Evolutionary conservation across 2,329 filamentous ascomycete genomes (phyloP), one percentile per base, ranked within the genome.

Genomic region (Pseudocercospora musae): DNA sequence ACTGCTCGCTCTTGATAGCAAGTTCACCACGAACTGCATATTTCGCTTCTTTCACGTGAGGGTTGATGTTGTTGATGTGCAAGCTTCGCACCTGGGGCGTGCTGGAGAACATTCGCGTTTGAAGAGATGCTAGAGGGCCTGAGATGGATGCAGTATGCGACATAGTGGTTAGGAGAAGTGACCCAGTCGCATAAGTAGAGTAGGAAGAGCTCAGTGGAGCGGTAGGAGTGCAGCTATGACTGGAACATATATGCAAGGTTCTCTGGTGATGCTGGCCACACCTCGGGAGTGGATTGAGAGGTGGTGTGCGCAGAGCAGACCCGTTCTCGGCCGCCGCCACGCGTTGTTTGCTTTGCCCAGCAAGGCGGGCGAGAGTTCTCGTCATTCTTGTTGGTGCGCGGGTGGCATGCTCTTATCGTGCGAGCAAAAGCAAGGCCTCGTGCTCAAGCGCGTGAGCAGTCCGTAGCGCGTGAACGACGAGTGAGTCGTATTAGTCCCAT

Each of bases 1-100:
- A 96, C 78, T 92, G 85, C 80, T 99, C 95, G 13, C 92, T 95
- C 80, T 91, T 92, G 76, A 96, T 89, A 62, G 95, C 94, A 67
- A 99, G 86, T 79, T 98, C 95, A 74, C 95, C 95, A 71, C 95
- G 91, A 60, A 99, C 95, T 70, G 95, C 95, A 81, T 99, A 99
- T 80, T 96, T 88, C 74, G 95, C 95, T 65, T 87, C 86, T 75
- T 88, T 87, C 69, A 98, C 86, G 77, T 95, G 85, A 55, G 87
- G 91, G 82, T 98, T 99, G 83, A 99, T 96, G 82, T 95, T 96
- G 78, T 91, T 84, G 73, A 90, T 82, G 72, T 84, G 90, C 70
- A 99, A 60, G 57, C 64, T 68, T 37, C 65, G 65, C 42, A 48
- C 59, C 21, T 48, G 49, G 25, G 65, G 58, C 23, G 56, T 65